Conservation (phyloP, 2,329 filamentous ascomycete species). For the Trichoderma afroharzianum region DNA sequence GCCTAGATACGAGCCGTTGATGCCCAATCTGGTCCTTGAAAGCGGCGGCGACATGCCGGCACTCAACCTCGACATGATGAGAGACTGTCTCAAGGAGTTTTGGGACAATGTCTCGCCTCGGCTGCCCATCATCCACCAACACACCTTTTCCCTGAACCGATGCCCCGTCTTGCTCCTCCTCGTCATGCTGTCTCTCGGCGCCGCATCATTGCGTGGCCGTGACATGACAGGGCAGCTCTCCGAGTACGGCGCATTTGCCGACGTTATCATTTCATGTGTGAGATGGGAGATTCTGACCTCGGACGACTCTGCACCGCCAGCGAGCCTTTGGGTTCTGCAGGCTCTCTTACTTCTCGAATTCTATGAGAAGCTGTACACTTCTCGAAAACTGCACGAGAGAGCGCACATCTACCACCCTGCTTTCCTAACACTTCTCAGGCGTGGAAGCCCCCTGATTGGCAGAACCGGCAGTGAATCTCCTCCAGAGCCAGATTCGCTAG, state of each 20-base stretch:
- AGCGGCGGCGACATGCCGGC: slow-evolving; percentile 41
- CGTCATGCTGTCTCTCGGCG: slow-evolving; percentile 80
- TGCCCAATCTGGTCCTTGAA: slow-evolving; percentile 37
- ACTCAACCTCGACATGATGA: slow-evolving; percentile 75
- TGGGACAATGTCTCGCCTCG: slow-evolving; percentile 85
- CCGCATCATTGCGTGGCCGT: slow-evolving; percentile 68
- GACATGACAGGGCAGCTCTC: slow-evolving; percentile 50
- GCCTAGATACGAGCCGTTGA: slow-evolving; percentile 36
- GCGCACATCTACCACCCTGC: slow-evolving; percentile 88
- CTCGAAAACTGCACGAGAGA: slow-evolving; percentile 75
- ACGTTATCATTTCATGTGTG: slow-evolving; percentile 65
- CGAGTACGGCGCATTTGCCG: slow-evolving; percentile 47
- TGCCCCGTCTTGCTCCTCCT: slow-evolving; percentile 74
- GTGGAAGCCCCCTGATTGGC: slow-evolving; percentile 82
- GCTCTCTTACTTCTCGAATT: slow-evolving; percentile 78
- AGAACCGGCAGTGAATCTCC: slow-evolving; percentile 75
- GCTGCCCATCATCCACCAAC: slow-evolving; percentile 81
- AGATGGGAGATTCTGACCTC: slow-evolving; percentile 82
- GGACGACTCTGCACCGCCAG: slow-evolving; percentile 76
- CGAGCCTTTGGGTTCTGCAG: slow-evolving; percentile 85
- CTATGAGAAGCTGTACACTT: slow-evolving; percentile 90
- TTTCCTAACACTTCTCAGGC: slow-evolving; percentile 77
- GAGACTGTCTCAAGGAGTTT: slow-evolving; percentile 79
- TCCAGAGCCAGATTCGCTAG: slow-evolving; percentile 44
- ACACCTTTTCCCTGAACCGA: slow-evolving; percentile 78